Base-by-base conservation (phyloP, 139 green algal genomes). In the Chlorella sorokiniana region DNA sequence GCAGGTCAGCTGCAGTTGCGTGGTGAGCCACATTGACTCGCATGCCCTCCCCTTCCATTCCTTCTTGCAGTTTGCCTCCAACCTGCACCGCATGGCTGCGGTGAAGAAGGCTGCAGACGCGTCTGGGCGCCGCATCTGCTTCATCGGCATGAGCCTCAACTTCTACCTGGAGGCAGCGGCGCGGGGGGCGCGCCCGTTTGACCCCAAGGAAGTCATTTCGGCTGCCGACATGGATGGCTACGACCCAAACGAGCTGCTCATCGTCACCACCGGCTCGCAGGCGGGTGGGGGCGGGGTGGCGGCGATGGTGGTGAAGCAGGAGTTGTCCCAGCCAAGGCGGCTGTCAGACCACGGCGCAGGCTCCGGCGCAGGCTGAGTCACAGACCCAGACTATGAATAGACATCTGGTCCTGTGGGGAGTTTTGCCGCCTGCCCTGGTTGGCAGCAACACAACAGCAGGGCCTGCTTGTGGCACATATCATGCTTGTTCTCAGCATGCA, bases 71-170 rank as follows among this genome's bases (percentile, higher is more conserved):
- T 71, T 81, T 79, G 73, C 73, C 37, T 79, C 75, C 75, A 77
- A 83, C 52, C 64, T 77, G 65, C 89, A 94, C 77, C 91, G 95
- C 45, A 82, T 99, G 59, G 86, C 89, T 51, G 91, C 87, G 29
- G 89, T 99, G 42, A 98, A 98, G 90, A 82, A 86, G n/a, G 97
- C 97, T 0, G 97, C 97, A 3, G 96, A 99, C 75, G 95, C 94
- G 5, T 84, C 93, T 9, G 95, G 95, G 1, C 88, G 94, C 42
- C 91, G 91, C 81, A 90, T 98, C 54, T 93, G 87, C 77, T 99
- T 99, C 88, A 87, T 99, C 10, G 97, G 97, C 56, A 94, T 95
- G 87, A 94, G 84, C 31, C 89, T 99, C 42, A 92, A 88, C 42
- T 95, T 91, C 23, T 99, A 99, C 88, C 87, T 99, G 61, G 97